Base-by-base conservation (phyloP, 2,329 filamentous ascomycete species). In the Fusarium nygamai region DNA sequence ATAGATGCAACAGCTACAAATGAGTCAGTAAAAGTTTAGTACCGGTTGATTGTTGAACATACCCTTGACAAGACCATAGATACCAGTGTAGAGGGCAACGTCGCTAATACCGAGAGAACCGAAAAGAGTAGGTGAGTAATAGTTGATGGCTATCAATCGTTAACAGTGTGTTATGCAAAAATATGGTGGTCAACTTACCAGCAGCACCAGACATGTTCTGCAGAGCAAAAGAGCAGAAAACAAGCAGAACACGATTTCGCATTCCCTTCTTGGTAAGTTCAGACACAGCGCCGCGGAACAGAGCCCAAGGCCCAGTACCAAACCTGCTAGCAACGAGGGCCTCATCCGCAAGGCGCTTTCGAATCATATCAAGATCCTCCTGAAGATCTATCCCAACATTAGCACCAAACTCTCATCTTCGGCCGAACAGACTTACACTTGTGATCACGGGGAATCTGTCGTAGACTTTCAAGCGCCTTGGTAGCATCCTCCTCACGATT, bases 311-410 rank as follows among this genome's bases (percentile, higher is more conserved):
- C 0, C 82, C 82, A 2, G 70, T 70, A 13, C 83, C 82, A 39
- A 81, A 84, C 44, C 75, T 77, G 31, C 64, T 69, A 5, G 83
- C 78, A 24, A 85, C 73, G 1, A 75, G 34, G 2, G 77, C 73
- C 57, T 85, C 83, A 27, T 84, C 83, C 0, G 72, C 72, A 3
- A 85, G 78, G 59, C 83, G 76, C 19, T 67, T 76, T 33, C 79
- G 78, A 27, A 88, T 87, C 74, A 86, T 85, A 8, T 83, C 81
- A 46, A 89, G 79, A 54, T 89, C 88, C 57, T 85, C 84, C 59
- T 84, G 83, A 29, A 90, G 82, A 67, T 85, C 80, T 81, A 48
- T 12, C 20, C 5, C 59, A 22, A 3, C 1, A 17, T 79, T 24
- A 79, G 69, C 29, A 10, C 9, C 33, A 22, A 3, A 20, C 14